These are phyloP conservation scores for sunflower (Helianthus annuus) DNA, from an alignment of 129 eudicot species.

Conservation along the genomic window HanXRQr2.0-SUNRISE NC_035436.2:202555387-202555886, in stretches of 20 bases:
- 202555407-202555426: background rate
- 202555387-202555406: background rate
- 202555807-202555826: slow-evolving; percentile 43
- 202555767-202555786: slow-evolving; percentile 44
- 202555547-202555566: slow-evolving; percentile 66
- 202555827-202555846: slow-evolving; percentile 42
- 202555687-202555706: slow-evolving; percentile 32
- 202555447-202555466: background rate
- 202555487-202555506: slow-evolving; percentile 92
- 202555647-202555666: slow-evolving; percentile 79
- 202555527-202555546: slow-evolving; percentile 87
- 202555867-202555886: background rate
- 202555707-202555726: slow-evolving; percentile 17
- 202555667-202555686: slow-evolving; percentile 60
- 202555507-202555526: slow-evolving; percentile 84
- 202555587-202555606: slow-evolving; percentile 78
- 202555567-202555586: slow-evolving; percentile 74
- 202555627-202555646: slow-evolving; percentile 63
- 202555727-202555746: slow-evolving; percentile 28
- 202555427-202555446: background rate
- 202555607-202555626: slow-evolving; percentile 58
- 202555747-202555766: slow-evolving; percentile 54
- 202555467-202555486: slow-evolving; percentile 35
- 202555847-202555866: slow-evolving; percentile 15
- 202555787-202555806: slow-evolving; percentile 46